Conservation (phyloP, 192 early-diverging fungal genomes). For the Funneliformis mosseae region DNA sequence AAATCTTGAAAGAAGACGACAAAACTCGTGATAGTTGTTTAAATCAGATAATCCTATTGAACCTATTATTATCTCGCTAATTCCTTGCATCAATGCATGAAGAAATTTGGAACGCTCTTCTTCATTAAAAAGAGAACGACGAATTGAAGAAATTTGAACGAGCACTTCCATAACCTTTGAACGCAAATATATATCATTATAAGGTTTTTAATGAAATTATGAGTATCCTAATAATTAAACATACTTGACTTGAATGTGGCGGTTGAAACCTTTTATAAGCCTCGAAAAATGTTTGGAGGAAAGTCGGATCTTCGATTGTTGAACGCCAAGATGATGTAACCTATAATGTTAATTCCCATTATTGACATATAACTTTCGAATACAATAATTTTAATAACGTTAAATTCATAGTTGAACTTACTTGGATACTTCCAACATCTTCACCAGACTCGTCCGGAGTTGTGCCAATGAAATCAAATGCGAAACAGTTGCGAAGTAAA, state of each 20-base stretch:
- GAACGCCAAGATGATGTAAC: constrained; percentile 81
- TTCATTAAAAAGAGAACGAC: constrained; percentile 86
- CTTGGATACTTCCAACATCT: constrained; percentile 70
- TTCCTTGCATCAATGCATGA: constrained; percentile 69
- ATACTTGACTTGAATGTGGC: constrained; percentile 55
- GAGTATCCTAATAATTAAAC: neutral
- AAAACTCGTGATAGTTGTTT: constrained; percentile 85
- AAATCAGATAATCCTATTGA: constrained; percentile 68
- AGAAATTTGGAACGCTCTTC: constrained; percentile 69
- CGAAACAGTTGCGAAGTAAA: constrained; percentile 69
- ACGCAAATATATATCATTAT: constrained; percentile 31
- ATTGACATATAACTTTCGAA: constrained; percentile 31
- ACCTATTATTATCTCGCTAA: constrained; percentile 63
- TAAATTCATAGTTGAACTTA: constrained; percentile 32
- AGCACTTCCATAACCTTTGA: constrained; percentile 78
- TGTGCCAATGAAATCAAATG: constrained; percentile 84
- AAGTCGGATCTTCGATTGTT: constrained; percentile 69
- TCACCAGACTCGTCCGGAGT: constrained; percentile 78
- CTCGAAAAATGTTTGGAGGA: constrained; percentile 71
- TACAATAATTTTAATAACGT: constrained; percentile 34
- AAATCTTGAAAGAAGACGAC: constrained; percentile 79
- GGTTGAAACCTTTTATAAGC: constrained; percentile 63
- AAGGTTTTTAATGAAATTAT: neutral
- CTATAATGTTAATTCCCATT: constrained; percentile 50
- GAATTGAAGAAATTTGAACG: constrained; percentile 75